Conservation (phyloP, 768 basidiomycete genomes). For the Lentinula boryana region DNA sequence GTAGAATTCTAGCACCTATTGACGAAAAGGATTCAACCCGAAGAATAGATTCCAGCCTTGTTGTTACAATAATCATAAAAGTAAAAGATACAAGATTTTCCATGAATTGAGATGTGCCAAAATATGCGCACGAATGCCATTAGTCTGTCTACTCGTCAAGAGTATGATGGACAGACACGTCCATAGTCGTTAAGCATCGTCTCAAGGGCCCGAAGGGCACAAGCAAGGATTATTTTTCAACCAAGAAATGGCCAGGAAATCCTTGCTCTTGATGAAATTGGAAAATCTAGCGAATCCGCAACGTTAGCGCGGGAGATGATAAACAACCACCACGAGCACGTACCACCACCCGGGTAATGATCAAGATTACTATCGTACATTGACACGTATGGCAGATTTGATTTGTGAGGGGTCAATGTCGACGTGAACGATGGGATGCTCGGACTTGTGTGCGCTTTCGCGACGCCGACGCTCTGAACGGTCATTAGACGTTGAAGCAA, state of each 20-base stretch:
- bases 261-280: not conserved
- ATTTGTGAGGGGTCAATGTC: conserved; percentile 19
- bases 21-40: not conserved
- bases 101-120: not conserved
- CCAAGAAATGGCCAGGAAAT: not conserved
- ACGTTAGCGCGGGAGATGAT: not conserved
- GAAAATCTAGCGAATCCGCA: not conserved
- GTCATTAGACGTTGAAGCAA: conserved; percentile 15
- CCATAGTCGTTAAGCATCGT: not conserved
- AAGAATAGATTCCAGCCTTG: not conserved
- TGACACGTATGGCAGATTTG: conserved; percentile 29
- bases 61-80: not conserved
- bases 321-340: no score
- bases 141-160: not conserved
- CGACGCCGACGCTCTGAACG: not conserved
- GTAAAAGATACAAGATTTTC: conserved; percentile 3
- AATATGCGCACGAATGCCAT: not conserved
- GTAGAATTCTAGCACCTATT: conserved; percentile 8
- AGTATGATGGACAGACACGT: not conserved
- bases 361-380: conserved; percentile 22
- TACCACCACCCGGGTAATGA: not conserved
- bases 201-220: not conserved
- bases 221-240: not conserved
- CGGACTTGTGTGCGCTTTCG: not conserved
- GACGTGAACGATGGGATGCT: conserved; percentile 17